A percentile compares a stretch with the other conserved stretches of the same genome.
Conservation (phyloP, 2,329 filamentous ascomycete species). For the Exophiala calicioides region DNA sequence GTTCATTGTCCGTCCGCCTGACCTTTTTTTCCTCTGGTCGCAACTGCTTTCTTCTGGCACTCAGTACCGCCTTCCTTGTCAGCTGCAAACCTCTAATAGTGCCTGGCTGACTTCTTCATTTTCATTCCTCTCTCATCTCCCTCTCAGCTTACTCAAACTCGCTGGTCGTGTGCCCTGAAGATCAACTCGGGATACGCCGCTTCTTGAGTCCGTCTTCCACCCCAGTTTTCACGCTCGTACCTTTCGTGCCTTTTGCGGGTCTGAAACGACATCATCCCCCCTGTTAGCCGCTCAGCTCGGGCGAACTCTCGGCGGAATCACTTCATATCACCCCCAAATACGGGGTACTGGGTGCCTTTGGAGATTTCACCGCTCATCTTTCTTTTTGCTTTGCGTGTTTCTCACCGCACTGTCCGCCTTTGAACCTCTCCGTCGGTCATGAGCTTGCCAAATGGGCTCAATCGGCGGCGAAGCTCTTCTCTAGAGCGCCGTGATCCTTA, state of each 20-base stretch:
- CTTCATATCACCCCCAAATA: neutral
- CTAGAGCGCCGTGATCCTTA: conserved; percentile 52
- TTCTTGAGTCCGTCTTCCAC: too few relatives aligned
- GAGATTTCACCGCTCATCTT: too few relatives aligned
- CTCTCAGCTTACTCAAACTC: neutral
- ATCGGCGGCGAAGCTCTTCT: conserved; percentile 44
- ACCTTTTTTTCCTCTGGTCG: neutral
- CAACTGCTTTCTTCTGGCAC: neutral
- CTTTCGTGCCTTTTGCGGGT: too few relatives aligned
- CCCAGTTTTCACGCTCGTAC: too few relatives aligned
- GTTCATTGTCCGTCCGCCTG: conserved; percentile 2
- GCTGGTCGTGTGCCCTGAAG: conserved; percentile 10
- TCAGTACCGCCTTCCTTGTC: neutral
- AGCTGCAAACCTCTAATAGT: neutral
- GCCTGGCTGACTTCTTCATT: neutral
- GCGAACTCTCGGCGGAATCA: too few relatives aligned
- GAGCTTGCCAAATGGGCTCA: conserved; percentile 44
- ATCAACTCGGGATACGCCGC: conserved; percentile 3
- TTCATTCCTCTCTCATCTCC: neutral
- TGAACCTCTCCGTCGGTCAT: conserved; percentile 31
- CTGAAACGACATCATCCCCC: conserved; percentile 18
- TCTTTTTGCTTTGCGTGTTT: neutral
- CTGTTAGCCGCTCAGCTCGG: too few relatives aligned
- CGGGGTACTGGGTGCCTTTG: neutral
- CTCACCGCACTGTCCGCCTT: neutral